Evolutionary conservation across 192 early-diverging fungal species (phyloP).

Genomic region (Entomortierella lignicola): DNA sequence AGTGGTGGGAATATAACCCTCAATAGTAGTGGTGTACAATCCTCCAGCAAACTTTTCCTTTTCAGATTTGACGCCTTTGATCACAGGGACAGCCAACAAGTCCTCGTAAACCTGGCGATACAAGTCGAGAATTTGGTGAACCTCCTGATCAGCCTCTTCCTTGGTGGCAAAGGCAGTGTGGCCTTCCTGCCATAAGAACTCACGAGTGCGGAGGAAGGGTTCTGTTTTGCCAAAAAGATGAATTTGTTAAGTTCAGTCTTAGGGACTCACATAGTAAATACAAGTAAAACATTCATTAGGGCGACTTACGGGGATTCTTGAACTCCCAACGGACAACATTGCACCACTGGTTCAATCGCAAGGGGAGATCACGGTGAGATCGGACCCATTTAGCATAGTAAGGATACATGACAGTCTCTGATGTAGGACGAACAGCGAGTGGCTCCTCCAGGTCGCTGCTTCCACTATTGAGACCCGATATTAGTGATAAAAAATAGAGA

Average conservation of each 20-base stretch:
- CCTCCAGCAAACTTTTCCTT: slow-evolving; percentile 99
- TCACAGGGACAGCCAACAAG: slow-evolving; percentile 95
- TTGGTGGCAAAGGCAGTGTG: slow-evolving; percentile 96
- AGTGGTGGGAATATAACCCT: slow-evolving; percentile 96
- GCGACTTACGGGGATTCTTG: slow-evolving; percentile 95
- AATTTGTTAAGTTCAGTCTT: not conserved
- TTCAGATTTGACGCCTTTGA: slow-evolving; percentile 97
- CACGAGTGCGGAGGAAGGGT: slow-evolving; percentile 98
- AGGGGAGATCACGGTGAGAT: slow-evolving; percentile 95
- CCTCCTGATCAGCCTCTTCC: slow-evolving; percentile 89
- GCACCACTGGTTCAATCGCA: slow-evolving; percentile 99
- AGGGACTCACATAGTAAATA: not conserved
- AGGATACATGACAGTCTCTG: slow-evolving; percentile 99
- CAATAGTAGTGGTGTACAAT: slow-evolving; percentile 96
- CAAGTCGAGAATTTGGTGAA: slow-evolving; percentile 89
- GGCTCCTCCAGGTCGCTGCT: slow-evolving; percentile 92
- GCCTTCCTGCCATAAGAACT: slow-evolving; percentile 99
- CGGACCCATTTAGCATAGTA: slow-evolving; percentile 99
- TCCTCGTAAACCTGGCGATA: slow-evolving; percentile 98
- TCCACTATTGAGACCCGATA: slow-evolving; percentile 73
- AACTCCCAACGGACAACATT: slow-evolving; percentile 99
- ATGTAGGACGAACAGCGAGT: slow-evolving; percentile 98
- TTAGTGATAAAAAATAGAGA: too few relatives aligned
- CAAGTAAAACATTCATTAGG: too few relatives aligned
- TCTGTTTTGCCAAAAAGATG: slow-evolving; percentile 56